Conservation (phyloP, 352 stramenopile genomes). For the Phytopythium aichiense region DNA sequence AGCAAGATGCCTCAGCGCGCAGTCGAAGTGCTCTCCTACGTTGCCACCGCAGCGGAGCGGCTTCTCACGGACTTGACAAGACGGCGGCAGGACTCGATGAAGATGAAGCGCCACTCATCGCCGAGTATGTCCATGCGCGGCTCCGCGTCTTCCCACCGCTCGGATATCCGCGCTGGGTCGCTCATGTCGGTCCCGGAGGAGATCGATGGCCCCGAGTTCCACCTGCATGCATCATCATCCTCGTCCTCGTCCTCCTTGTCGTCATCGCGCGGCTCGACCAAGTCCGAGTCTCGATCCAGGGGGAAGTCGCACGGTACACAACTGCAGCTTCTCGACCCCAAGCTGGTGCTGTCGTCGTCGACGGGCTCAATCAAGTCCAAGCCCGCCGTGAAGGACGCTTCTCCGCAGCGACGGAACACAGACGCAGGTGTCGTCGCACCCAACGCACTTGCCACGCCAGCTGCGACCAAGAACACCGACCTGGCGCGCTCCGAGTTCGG, state of each 20-base stretch:
- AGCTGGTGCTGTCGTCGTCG: constrained; percentile 15
- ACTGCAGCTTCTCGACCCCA: constrained; percentile 32
- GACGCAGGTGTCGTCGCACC: background rate
- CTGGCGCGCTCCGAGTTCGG: background rate
- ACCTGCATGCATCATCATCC: constrained; percentile 13
- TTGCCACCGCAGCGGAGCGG: constrained; percentile 46
- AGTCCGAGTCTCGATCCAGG: background rate
- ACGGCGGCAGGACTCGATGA: constrained; percentile 8
- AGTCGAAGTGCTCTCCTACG: constrained; percentile 68
- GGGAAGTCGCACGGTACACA: constrained; percentile 4
- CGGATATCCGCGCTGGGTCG: constrained; percentile 28
- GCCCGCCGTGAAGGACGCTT: background rate
- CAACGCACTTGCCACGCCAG: background rate
- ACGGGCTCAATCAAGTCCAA: constrained; percentile 2
- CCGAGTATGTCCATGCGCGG: constrained; percentile 12
- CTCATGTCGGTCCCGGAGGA: constrained; percentile 44
- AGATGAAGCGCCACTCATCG: constrained; percentile 22
- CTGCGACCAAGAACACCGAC: background rate
- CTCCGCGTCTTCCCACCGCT: constrained; percentile 14
- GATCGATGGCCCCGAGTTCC: constrained; percentile 35
- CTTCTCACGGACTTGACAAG: constrained; percentile 22
- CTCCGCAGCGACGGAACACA: constrained; percentile 2
- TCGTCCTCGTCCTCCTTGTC: constrained; percentile 6
- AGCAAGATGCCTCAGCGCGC: constrained; percentile 34
- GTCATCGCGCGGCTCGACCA: constrained; percentile 1